Percentiles rank a stretch among this genome's conserved stretches.
Conservation (phyloP, 1,284 basidiomycete genomes). For the Pascua guehoae region DNA sequence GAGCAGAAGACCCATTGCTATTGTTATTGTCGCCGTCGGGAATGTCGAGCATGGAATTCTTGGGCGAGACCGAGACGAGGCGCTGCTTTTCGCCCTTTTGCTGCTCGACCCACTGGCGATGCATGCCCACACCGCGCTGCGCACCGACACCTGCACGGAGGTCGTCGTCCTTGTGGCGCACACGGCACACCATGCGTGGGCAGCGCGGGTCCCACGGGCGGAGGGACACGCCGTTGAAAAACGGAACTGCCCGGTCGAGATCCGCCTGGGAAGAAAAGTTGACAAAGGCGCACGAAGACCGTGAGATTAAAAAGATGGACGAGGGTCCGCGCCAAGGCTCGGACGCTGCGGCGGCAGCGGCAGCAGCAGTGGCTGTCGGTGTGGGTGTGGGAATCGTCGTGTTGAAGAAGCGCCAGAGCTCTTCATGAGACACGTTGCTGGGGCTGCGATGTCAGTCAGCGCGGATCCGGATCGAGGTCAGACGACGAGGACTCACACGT, state of each 20-base stretch:
- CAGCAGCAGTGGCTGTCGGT: constrained; percentile 3
- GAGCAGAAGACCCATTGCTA: constrained; percentile 15
- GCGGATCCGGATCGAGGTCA: too few relatives aligned
- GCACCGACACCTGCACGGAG: constrained; percentile 83
- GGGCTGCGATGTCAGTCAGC: constrained; percentile 27
- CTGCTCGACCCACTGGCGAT: constrained; percentile 70
- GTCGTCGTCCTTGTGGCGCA: constrained; percentile 79
- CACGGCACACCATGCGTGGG: constrained; percentile 77
- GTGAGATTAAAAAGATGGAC: constrained; percentile 86
- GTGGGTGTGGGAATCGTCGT: constrained; percentile 32
- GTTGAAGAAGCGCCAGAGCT: constrained; percentile 83
- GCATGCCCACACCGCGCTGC: constrained; percentile 81
- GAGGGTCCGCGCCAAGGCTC: constrained; percentile 60
- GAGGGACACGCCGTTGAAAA: constrained; percentile 58
- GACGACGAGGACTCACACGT: constrained; percentile 39
- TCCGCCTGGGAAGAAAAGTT: constrained; percentile 70
- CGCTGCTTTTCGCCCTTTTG: constrained; percentile 32
- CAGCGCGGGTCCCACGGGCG: constrained; percentile 64
- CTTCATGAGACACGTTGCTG: constrained; percentile 76
- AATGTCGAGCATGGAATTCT: constrained; percentile 31
- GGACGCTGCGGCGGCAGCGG: not conserved
- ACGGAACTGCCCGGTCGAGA: constrained; percentile 64
- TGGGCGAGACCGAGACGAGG: constrained; percentile 20
- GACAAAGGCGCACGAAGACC: constrained; percentile 90
- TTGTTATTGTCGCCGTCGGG: constrained; percentile 14